Evolutionary conservation across 305 asterid genomes (phyloP).

Genomic region (Fraxinus sp.): DNA sequence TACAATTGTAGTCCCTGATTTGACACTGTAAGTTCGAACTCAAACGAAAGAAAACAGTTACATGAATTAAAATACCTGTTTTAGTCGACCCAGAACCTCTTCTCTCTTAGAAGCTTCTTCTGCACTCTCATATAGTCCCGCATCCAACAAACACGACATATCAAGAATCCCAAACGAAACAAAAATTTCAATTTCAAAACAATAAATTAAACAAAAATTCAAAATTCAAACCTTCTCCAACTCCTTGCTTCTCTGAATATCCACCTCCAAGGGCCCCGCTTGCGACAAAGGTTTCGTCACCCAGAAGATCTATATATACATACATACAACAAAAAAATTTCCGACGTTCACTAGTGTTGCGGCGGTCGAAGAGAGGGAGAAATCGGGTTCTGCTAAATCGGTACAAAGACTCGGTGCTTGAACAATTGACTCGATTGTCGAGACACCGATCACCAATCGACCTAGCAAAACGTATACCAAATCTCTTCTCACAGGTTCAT

Average conservation of each 20-base stretch:
- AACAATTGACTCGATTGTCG: no score
- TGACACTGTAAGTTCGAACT: background rate
- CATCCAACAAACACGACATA: conserved; percentile 27
- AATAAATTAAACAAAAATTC: background rate
- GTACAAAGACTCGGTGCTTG: no score
- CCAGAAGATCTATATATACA: no score
- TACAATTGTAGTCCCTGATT: background rate
- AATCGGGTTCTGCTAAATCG: no score
- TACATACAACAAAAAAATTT: no score
- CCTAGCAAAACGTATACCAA: no score
- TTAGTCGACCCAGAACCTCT: conserved; percentile 60
- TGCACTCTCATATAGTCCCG: conserved; percentile 72
- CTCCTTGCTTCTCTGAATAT: conserved; percentile 57
- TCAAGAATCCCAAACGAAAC: conserved; percentile 15
- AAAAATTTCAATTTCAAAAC: background rate
- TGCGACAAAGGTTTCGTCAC: conserved; percentile 73
- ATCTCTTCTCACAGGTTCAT: no score
- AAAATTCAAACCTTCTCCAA: conserved; percentile 66
- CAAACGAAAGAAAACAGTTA: background rate
- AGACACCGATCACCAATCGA: no score
- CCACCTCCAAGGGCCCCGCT: conserved; percentile 70
- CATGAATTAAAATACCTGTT: conserved; percentile 44
- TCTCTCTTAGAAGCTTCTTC: conserved; percentile 76
- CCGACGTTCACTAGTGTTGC: no score
- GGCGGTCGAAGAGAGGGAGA: no score